These are phyloP conservation scores for Nigrospora osmanthi DNA, from an alignment of 2,329 filamentous ascomycete species.

Conservation along the genomic window DNA sequence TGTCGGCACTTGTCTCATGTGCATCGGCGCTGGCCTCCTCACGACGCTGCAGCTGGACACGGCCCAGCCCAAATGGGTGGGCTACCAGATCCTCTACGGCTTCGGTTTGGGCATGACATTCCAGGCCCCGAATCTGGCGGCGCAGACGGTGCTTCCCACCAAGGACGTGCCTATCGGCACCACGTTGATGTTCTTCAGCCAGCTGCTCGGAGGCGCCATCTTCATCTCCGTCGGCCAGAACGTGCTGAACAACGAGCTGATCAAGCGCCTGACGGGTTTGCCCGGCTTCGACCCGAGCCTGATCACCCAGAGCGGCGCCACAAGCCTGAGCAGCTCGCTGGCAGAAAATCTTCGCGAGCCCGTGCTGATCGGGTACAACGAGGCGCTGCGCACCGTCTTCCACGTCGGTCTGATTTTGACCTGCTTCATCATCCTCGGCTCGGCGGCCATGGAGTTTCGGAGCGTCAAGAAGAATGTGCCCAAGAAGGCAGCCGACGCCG, in stretches of 20 bases:
- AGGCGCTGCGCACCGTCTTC: conserved; percentile 49
- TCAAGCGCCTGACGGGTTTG: conserved; percentile 22
- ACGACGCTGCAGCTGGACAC: conserved; percentile 30
- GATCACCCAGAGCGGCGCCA: conserved; percentile 22
- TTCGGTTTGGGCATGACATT: conserved; percentile 33
- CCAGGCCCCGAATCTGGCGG: conserved; percentile 37
- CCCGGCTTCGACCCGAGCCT: conserved; percentile 16
- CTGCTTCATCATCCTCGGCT: conserved; percentile 44
- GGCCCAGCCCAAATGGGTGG: conserved; percentile 21
- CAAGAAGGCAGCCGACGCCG: conserved; percentile 7
- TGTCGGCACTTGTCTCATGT: conserved; percentile 25
- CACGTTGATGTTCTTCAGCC: conserved; percentile 35
- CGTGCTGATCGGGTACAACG: conserved; percentile 47
- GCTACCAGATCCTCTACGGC: conserved; percentile 36
- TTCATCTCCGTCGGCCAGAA: conserved; percentile 38
- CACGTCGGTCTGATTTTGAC: conserved; percentile 50
- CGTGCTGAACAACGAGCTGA: conserved; percentile 31
- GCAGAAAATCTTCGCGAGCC: conserved; percentile 12
- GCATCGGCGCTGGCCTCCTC: conserved; percentile 32
- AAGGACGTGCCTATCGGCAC: conserved; percentile 33
- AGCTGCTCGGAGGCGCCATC: conserved; percentile 36
- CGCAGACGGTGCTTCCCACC: conserved; percentile 33
- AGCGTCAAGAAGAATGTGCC: conserved; percentile 28
- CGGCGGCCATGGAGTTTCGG: conserved; percentile 52
- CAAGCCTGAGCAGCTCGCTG: conserved; percentile 11